These are phyloP conservation scores for Xylaria sp. DNA, from an alignment of 2,329 filamentous ascomycete species.

Conservation along the genomic window DNA sequence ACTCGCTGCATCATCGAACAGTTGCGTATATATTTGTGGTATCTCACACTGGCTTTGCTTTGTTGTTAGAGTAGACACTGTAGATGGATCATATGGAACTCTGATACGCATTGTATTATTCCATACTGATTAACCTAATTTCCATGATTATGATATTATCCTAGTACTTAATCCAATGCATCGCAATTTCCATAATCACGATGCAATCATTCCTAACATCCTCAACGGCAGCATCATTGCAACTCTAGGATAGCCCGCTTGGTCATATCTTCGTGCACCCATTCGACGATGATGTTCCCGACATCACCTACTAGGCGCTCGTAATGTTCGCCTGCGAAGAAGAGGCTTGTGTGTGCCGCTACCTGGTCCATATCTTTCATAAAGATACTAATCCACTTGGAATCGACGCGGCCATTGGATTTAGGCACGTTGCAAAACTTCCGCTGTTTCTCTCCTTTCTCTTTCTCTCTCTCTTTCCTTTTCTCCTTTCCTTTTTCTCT, in stretches of 20 bases:
- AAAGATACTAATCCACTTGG: conserved; percentile 77
- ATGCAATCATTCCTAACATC: not conserved
- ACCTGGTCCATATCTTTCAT: conserved; percentile 89
- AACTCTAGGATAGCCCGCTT: conserved; percentile 48
- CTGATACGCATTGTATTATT: too few species aligned
- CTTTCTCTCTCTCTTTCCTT: too few species aligned
- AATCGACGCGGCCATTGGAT: conserved; percentile 63
- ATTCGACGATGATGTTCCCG: conserved; percentile 67
- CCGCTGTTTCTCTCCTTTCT: conserved; percentile 45
- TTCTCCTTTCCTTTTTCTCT: conserved; percentile 23
- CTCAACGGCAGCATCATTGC: conserved; percentile 9
- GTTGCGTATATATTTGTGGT: too few species aligned
- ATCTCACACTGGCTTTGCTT: too few species aligned
- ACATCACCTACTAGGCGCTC: conserved; percentile 79
- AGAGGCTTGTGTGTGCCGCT: conserved; percentile 82
- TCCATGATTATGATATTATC: too few species aligned
- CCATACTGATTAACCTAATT: too few species aligned
- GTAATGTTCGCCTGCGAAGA: conserved; percentile 75
- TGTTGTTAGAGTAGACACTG: too few species aligned
- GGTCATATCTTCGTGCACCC: conserved; percentile 69
- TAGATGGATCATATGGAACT: too few species aligned
- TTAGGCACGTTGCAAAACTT: conserved; percentile 80
- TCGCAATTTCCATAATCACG: too few species aligned
- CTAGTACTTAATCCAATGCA: too few species aligned
- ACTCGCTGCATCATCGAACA: too few species aligned